Percentiles rank a stretch among this genome's conserved stretches.
phyloP scores from a whole-genome alignment of 805 yeast genomes.

The Hermanozyma aechmeae region DNA sequence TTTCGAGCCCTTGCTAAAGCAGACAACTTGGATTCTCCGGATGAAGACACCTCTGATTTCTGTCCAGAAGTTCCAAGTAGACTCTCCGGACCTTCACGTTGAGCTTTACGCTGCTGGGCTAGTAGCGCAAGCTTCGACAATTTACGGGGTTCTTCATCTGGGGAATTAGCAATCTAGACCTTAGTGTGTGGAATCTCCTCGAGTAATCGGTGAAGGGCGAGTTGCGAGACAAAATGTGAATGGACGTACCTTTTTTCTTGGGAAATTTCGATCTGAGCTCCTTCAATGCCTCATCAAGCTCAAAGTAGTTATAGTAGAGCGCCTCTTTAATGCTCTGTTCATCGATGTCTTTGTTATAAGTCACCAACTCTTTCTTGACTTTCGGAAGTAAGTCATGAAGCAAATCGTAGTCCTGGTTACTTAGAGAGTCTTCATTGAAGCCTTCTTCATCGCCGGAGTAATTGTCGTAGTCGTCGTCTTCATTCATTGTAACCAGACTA shows the following conservation, averaged over 20 bases:
- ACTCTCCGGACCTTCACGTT: background rate
- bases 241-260: constrained; percentile 37
- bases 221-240: background rate
- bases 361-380: constrained; percentile 25
- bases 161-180: constrained; percentile 11
- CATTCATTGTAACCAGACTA: no score
- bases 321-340: constrained; percentile 48
- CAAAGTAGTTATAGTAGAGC: constrained; percentile 51
- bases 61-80: no score
- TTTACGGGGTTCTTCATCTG: constrained; percentile 8
- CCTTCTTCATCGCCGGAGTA: constrained; percentile 18
- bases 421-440: constrained; percentile 28
- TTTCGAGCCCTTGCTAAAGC: no score
- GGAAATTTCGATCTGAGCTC: constrained; percentile 32
- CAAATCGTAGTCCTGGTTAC: constrained; percentile 33
- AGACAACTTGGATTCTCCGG: constrained; percentile 4
- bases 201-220: background rate
- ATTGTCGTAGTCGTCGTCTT: constrained; percentile 13
- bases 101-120: constrained; percentile 6
- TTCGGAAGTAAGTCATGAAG: constrained; percentile 35
- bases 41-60: no score
- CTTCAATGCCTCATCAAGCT: constrained; percentile 39
- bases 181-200: constrained; percentile 3
- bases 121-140: constrained; percentile 10
- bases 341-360: constrained; percentile 34